Evolutionary conservation across 176 grass and related monocot genomes (phyloP), one percentile per base, ranked within the genome.

Genomic region (Leersia perrieri): DNA sequence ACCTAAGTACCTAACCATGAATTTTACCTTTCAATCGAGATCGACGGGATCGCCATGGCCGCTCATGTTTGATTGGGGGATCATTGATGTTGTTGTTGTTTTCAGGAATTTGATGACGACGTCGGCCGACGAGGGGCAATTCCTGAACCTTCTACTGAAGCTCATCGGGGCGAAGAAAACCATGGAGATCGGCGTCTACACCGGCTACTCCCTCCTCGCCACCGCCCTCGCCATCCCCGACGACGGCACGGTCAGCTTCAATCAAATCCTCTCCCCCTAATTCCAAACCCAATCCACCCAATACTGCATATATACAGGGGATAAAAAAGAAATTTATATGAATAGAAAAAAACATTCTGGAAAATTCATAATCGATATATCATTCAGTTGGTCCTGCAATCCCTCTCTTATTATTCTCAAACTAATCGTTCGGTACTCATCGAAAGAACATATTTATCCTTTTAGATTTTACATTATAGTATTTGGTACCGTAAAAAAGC

Each of bases 151-250:
- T 79, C 86, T 97, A 66, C 65, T 97, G 55, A 97, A 97, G 81
- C 80, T 97, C 87, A 89, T 92, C 83, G 90, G 90, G 69, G 95
- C 95, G 25, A 94, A 97, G 92, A 94, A 94, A 79, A 97, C 95
- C 44, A 94, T 97, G 89, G 95, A 97, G 86, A 97, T 97, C 84
- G 95, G 95, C 63, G 95, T 97, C n/a, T 97, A 90, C 75, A 97
- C 95, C 39, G 95, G 95, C 47, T 97, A 97, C 88, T 97, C 95
- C 29, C 95, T 97, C 49, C 95, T 97, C 75, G 95, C 95, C 62
- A 97, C 95, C 40, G 95, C 95, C 0, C 95, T 97, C 57, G 95
- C 95, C 16, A 71, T 97, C 53, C 95, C 95, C 9, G 92, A 94
- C 0, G 95, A 97, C 86, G 95, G 95, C 82, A 94, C 91, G 70